These are phyloP conservation scores for Thalassiosira mediterranea DNA, from an alignment of 352 stramenopile genomes.

Conservation along the genomic window DNA sequence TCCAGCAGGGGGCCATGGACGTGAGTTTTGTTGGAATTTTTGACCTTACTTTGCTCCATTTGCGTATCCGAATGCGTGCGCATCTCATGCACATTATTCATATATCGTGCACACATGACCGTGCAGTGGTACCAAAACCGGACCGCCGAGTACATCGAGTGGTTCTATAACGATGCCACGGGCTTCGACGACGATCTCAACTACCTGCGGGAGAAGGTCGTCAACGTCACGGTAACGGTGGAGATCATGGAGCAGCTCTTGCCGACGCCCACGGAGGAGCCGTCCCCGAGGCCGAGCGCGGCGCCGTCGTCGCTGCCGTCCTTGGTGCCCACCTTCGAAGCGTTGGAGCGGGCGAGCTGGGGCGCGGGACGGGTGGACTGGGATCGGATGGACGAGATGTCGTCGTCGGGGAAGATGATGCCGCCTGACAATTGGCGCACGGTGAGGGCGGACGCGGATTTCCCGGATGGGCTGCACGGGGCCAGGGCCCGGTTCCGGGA, in stretches of 20 bases:
- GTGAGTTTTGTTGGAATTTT: neutral
- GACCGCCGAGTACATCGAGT: constrained; percentile 5
- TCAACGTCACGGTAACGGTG: constrained; percentile 1
- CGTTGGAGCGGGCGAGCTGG: neutral
- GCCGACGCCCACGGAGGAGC: neutral
- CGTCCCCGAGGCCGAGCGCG: neutral
- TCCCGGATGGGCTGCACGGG: too few species aligned
- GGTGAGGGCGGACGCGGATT: too few species aligned
- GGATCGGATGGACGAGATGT: too few species aligned
- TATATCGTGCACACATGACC: neutral
- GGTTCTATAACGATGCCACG: constrained; percentile 4
- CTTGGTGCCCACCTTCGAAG: neutral
- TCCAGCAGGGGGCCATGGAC: neutral
- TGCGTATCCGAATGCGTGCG: neutral
- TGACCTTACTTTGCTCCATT: neutral
- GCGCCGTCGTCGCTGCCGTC: neutral
- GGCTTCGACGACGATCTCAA: neutral
- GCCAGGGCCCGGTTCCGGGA: too few species aligned
- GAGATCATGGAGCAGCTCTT: neutral
- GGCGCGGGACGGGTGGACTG: too few species aligned
- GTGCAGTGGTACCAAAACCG: constrained; percentile 7
- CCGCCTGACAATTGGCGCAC: too few species aligned
- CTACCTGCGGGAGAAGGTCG: neutral
- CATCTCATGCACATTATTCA: neutral
- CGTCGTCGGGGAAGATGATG: too few species aligned